Percentiles rank a stretch among this genome's conserved stretches.
Evolutionary conservation across 192 early-diverging fungal genomes (phyloP).

Genomic region (Chytriomyces hyalinus): DNA sequence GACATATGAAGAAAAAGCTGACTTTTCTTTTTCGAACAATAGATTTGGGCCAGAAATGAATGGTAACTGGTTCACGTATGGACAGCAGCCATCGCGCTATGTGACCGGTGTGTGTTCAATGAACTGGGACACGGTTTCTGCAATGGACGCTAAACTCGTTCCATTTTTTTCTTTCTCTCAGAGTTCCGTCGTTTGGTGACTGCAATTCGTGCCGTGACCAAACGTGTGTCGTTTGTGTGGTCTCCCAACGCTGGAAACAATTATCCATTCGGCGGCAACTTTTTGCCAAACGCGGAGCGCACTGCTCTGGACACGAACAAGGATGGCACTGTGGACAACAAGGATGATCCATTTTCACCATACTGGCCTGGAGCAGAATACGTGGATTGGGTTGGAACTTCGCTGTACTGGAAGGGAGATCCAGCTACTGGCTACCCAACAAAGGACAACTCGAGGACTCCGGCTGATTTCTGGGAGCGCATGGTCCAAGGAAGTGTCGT

Average conservation of each 20-base stretch:
- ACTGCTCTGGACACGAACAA: conserved; percentile 54
- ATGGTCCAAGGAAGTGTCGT: conserved; percentile 25
- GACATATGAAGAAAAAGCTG: neutral
- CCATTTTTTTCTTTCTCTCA: conserved; percentile 12
- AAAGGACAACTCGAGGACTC: conserved; percentile 2
- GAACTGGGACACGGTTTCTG: conserved; percentile 26
- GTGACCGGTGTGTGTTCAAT: neutral
- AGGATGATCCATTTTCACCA: conserved; percentile 54
- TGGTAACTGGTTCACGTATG: conserved; percentile 40
- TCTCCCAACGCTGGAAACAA: conserved; percentile 45
- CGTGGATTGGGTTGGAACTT: conserved; percentile 37
- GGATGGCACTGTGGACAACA: conserved; percentile 42
- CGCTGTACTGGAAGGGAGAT: conserved; percentile 29
- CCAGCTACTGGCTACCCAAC: neutral
- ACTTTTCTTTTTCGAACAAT: neutral
- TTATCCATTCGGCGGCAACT: conserved; percentile 43
- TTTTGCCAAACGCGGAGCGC: conserved; percentile 27
- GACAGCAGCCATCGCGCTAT: conserved; percentile 15
- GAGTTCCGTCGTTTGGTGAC: conserved; percentile 39
- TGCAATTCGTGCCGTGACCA: conserved; percentile 36
- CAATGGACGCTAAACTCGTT: neutral
- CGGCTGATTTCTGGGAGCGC: neutral
- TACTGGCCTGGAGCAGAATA: conserved; percentile 55
- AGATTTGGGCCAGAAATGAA: conserved; percentile 55
- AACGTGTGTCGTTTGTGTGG: conserved; percentile 47